A percentile compares a stretch with the other conserved stretches of the same genome.
Conservation (phyloP, 2,329 filamentous ascomycete species). For the Dothideomycetes sp. region DNA sequence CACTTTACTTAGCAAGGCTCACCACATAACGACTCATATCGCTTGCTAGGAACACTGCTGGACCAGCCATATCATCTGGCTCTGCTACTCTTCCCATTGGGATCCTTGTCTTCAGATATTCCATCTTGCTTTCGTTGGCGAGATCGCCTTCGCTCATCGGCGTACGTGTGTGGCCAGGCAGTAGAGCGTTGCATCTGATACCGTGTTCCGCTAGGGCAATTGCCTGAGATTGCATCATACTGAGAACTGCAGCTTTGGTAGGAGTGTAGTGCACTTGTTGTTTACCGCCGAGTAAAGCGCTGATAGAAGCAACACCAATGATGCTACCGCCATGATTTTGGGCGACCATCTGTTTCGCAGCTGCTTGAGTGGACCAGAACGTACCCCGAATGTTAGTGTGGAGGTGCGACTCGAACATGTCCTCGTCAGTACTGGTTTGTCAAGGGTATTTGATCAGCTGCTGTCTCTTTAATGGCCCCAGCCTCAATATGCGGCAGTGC, state of each 20-base stretch:
- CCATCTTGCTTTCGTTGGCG: conserved; percentile 53
- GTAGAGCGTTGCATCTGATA: conserved; percentile 66
- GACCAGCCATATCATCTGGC: conserved; percentile 55
- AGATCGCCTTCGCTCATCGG: conserved; percentile 71
- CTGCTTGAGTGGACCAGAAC: conserved; percentile 74
- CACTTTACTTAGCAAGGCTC: conserved; percentile 18
- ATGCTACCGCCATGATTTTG: conserved; percentile 60
- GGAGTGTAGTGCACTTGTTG: conserved; percentile 74
- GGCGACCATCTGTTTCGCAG: conserved; percentile 63
- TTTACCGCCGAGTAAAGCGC: conserved; percentile 61
- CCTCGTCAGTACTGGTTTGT: conserved; percentile 50
- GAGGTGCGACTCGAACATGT: conserved; percentile 57
- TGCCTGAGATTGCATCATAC: conserved; percentile 68
- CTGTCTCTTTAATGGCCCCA: no score
- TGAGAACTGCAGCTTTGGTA: conserved; percentile 67
- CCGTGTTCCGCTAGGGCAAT: conserved; percentile 60
- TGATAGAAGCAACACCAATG: conserved; percentile 59
- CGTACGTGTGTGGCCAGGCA: conserved; percentile 69
- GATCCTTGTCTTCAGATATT: conserved; percentile 66
- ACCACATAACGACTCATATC: conserved; percentile 66
- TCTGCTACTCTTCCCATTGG: conserved; percentile 58
- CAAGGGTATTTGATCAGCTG: conserved; percentile 38
- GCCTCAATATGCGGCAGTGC: conserved; percentile 17
- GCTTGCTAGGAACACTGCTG: conserved; percentile 68
- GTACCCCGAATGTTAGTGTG: conserved; percentile 69